These are phyloP conservation scores for Hanseniaspora nectarophila DNA, from an alignment of 805 yeast genomes.

Conservation along the genomic window DNA sequence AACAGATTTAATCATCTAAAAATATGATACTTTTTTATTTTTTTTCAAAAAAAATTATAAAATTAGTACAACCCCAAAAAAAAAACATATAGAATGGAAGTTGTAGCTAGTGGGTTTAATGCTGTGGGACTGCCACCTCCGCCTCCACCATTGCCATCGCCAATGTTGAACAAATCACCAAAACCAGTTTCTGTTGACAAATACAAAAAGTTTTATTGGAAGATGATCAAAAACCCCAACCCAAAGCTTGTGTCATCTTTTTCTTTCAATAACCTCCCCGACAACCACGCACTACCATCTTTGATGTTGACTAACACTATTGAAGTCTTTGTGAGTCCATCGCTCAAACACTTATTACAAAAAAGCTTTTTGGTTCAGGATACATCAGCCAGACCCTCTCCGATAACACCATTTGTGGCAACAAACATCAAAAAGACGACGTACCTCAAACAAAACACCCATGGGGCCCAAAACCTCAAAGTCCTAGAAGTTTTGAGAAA, in stretches of 20 bases:
- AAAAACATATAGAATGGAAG: too few species aligned
- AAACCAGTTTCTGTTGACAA: not conserved
- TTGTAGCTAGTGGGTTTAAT: too few species aligned
- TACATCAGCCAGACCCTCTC: not conserved
- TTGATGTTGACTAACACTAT: not conserved
- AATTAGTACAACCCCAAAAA: too few species aligned
- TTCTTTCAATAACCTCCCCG: not conserved
- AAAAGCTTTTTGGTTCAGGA: not conserved
- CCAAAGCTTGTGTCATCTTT: not conserved
- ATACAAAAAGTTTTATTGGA: conserved; percentile 6
- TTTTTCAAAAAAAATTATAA: too few species aligned
- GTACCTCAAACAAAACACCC: not conserved
- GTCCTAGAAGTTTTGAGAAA: not conserved
- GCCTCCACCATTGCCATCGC: not conserved
- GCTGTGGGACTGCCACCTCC: not conserved
- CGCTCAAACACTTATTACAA: not conserved
- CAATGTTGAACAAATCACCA: not conserved
- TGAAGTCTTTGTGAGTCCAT: not conserved
- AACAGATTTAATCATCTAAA: too few species aligned
- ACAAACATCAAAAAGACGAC: not conserved
- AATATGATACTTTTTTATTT: too few species aligned
- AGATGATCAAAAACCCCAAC: not conserved
- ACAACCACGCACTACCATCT: not conserved
- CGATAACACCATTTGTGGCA: too few species aligned
- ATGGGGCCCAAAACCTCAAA: not conserved